Conservation (phyloP, 202 grass and related monocot species). For the Musa balbisiana region DNA sequence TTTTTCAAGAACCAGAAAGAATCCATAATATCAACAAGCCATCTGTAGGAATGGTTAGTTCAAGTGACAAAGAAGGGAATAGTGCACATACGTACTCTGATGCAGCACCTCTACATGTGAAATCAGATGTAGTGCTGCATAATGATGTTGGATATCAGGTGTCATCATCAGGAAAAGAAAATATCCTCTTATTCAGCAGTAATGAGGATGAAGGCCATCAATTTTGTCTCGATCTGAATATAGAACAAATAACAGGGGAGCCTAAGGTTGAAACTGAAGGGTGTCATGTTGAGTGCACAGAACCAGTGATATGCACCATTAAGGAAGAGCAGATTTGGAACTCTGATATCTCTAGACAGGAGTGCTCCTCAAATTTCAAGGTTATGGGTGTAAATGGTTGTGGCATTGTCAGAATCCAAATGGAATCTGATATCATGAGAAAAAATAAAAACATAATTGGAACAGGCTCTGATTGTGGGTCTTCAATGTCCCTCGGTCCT, state of each 20-base stretch:
- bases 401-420: conserved; percentile 20
- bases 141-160: background rate
- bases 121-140: background rate
- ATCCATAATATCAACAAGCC: background rate
- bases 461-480: conserved; percentile 28
- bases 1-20: background rate
- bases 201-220: conserved; percentile 13
- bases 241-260: conserved; percentile 18
- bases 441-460: conserved; percentile 23
- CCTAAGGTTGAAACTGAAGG: conserved; percentile 20
- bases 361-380: conserved; percentile 21
- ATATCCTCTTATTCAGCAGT: background rate
- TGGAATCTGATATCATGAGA: conserved; percentile 10
- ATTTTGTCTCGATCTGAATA: conserved; percentile 31
- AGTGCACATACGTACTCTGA: conserved; percentile 1
- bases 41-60: background rate
- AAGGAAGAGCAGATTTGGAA: conserved; percentile 18
- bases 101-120: background rate
- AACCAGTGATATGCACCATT: background rate
- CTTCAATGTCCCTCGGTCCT: conserved; percentile 26
- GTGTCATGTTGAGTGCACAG: background rate
- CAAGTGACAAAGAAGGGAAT: background rate
- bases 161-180: background rate
- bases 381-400: conserved; percentile 4
- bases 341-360: conserved; percentile 15